These are phyloP conservation scores for Gaultheria prostrata DNA, from an alignment of 148 eudicot species.

Conservation along the genomic window DNA sequence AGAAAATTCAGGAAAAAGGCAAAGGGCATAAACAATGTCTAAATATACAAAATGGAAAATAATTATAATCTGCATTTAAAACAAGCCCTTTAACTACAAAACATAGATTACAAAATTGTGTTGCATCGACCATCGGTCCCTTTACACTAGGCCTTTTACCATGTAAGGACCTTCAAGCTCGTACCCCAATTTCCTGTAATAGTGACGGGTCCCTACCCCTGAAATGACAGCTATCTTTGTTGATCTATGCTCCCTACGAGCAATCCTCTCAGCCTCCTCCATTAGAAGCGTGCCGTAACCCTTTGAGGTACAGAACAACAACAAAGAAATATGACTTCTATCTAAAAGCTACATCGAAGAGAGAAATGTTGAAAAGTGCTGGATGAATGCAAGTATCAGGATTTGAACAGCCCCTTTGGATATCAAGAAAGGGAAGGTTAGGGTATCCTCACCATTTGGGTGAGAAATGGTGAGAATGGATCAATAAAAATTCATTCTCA, in stretches of 20 bases:
- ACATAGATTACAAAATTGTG: conserved; percentile 17
- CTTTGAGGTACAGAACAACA: conserved; percentile 21
- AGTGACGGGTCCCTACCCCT: conserved; percentile 96
- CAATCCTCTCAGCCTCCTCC: conserved; percentile 98
- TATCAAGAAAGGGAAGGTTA: not conserved
- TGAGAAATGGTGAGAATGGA: not conserved
- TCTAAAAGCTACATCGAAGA: not conserved
- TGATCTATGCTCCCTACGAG: conserved; percentile 81
- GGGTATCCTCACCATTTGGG: not conserved
- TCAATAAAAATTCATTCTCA: not conserved
- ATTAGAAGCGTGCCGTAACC: conserved; percentile 95
- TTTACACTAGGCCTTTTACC: conserved; percentile 65
- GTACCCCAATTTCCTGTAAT: conserved; percentile 92
- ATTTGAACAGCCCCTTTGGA: not conserved
- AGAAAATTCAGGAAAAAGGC: not conserved
- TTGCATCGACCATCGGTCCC: not conserved
- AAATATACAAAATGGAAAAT: not conserved
- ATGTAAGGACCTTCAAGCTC: conserved; percentile 98
- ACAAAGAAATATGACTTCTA: not conserved
- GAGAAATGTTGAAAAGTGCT: not conserved
- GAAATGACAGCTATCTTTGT: conserved; percentile 86
- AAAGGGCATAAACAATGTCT: not conserved
- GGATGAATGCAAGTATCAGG: not conserved
- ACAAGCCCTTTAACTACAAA: not conserved
- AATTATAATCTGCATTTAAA: not conserved